These are phyloP conservation scores for Phytomonas francai DNA, from an alignment of 208 protist genomes.

Conservation along the genomic window DNA sequence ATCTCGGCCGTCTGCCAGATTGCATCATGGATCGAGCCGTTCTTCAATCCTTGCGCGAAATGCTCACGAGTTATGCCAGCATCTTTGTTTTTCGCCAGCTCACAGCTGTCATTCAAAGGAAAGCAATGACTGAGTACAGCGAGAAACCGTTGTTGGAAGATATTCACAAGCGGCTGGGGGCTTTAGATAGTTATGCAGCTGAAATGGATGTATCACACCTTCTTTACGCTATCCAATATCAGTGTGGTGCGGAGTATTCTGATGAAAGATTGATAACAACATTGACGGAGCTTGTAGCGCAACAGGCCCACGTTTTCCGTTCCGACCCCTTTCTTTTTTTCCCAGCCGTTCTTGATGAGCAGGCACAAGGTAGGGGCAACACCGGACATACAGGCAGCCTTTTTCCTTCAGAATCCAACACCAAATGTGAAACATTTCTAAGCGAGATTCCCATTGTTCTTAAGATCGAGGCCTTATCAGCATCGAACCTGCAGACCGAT, in stretches of 20 bases:
- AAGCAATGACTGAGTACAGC: constrained; percentile 9
- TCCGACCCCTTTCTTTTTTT: constrained; percentile 11
- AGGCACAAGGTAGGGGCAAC: not conserved
- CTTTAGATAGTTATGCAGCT: constrained; percentile 37
- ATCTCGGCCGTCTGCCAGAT: constrained; percentile 15
- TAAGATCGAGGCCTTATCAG: not conserved
- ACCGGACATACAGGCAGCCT: not conserved
- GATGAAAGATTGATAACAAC: constrained; percentile 9
- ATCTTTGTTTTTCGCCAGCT: constrained; percentile 38
- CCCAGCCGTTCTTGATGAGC: not conserved
- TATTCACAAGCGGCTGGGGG: not conserved
- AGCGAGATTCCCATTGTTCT: not conserved
- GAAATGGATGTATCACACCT: constrained; percentile 71
- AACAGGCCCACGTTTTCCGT: constrained; percentile 15
- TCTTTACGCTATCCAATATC: constrained; percentile 32
- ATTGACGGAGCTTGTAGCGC: constrained; percentile 15
- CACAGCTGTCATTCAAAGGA: constrained; percentile 12
- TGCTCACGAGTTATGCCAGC: constrained; percentile 47
- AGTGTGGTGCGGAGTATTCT: constrained; percentile 6
- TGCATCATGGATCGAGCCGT: constrained; percentile 29
- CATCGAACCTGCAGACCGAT: not conserved
- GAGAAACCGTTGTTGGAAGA: not conserved
- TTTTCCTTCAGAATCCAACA: not conserved
- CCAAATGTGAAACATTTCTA: not conserved
- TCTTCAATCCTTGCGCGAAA: constrained; percentile 32